phyloP scores from a whole-genome alignment of 2,329 filamentous ascomycete genomes.

The Botrytis cinerea region DNA sequence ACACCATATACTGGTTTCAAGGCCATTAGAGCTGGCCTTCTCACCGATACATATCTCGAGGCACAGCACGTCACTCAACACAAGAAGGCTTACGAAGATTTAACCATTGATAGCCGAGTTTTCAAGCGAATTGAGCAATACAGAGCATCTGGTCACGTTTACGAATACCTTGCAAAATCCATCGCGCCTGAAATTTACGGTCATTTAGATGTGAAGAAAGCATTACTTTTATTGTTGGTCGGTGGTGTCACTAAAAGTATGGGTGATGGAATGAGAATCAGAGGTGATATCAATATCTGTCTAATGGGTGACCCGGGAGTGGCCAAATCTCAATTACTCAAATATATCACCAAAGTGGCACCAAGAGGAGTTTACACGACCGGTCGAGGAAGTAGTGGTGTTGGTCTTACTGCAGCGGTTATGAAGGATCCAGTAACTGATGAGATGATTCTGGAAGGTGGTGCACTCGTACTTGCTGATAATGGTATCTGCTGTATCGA shows the following conservation, averaged over 20 bases:
- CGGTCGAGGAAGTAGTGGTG: conserved; percentile 77
- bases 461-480: conserved; percentile 76
- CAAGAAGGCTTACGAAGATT: conserved; percentile 96
- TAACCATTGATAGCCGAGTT: conserved; percentile 77
- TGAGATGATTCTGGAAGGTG: conserved; percentile 78
- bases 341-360: conserved; percentile 98
- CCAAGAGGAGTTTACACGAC: conserved; percentile 84
- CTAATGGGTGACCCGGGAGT: conserved; percentile 99
- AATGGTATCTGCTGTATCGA: conserved; percentile 84
- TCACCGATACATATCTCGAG: conserved; percentile 96
- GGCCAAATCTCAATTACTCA: conserved; percentile 96
- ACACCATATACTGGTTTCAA: conserved; percentile 99
- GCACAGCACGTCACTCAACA: conserved; percentile 92
- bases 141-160: conserved; percentile 83
- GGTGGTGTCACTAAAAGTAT: conserved; percentile 96
- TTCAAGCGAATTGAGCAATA: conserved; percentile 84
- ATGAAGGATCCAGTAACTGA: conserved; percentile 79
- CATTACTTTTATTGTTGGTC: conserved; percentile 89
- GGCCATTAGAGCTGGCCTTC: conserved; percentile 90
- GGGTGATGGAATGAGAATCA: conserved; percentile 97
- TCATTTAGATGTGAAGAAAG: conserved; percentile 97
- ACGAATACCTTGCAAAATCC: conserved; percentile 92
- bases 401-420: conserved; percentile 79
- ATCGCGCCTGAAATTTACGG: conserved; percentile 98
- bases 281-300: conserved; percentile 98